Evolutionary conservation across 176 grass and related monocot genomes (phyloP), one percentile per base, ranked within the genome.

Genomic region (Carex cristatella): DNA sequence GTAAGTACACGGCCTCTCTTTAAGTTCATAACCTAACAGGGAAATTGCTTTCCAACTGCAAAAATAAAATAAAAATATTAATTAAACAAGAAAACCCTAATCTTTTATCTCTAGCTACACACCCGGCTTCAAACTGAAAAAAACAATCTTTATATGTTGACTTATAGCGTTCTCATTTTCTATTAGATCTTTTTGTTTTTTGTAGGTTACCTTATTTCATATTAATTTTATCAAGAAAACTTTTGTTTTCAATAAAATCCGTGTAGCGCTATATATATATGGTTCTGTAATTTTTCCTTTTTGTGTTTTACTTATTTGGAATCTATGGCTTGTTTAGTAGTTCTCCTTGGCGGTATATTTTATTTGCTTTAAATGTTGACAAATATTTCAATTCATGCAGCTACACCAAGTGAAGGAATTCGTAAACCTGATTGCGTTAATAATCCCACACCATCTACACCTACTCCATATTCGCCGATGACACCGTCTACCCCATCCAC

Each of bases 381-480:
- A 7, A 79, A 58, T 79, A 56, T 79, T 18, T 16, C 49, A 54
- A n/a, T 37, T 83, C 62, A 83, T 83, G 81, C 81, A 83, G 81
- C 59, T 69, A 83, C 44, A 53, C 30, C 23, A 69, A 53, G 1
- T 67, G 16, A 49, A 30, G 61, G 16, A 7, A 83, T 33, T 16
- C 74, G 53, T 64, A 65, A 67, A 10, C 81, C 81, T 31, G 81
- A 51, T 9, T 83, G 81, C 23, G 3, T 56, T 12, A 65, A 53
- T 53, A 67, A 5, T 66, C 80, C 80, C 19, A 48, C 69, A 48
- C 69, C 69, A 2, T 49, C 2, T 23, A 12, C 28, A 9, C 53
- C 2, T 23, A 12, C 51, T 0, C 74, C 71, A 12, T 35, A 1
- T 31, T 35, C 31, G 3, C 65, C 65, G 2, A 0, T 4, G 9